Conservation (phyloP, 78 protist genomes). For the Bigelowiella natans region DNA sequence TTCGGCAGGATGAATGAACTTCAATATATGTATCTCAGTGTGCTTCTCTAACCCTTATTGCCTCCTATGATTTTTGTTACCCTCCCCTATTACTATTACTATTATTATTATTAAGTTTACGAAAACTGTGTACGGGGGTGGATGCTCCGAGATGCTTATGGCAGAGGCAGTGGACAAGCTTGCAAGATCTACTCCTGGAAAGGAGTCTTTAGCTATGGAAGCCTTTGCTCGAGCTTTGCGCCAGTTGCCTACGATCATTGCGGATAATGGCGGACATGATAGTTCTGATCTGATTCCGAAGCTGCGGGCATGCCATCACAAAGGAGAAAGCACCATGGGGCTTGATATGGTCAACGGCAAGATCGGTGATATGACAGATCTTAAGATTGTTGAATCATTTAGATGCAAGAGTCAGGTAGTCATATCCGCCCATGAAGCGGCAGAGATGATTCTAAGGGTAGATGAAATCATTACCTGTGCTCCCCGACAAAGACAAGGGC, state of each 20-base stretch:
- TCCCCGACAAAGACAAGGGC: constrained; percentile 86
- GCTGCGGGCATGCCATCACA: background rate
- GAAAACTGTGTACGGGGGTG: constrained; percentile 79
- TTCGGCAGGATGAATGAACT: background rate
- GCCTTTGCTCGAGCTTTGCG: constrained; percentile 89
- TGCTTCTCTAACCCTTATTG: too few relatives aligned
- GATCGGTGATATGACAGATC: constrained; percentile 66
- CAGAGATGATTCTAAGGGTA: constrained; percentile 96
- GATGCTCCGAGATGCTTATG: constrained; percentile 89
- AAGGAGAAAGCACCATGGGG: constrained; percentile 17
- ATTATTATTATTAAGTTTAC: background rate
- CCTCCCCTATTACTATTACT: background rate
- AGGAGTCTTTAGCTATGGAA: constrained; percentile 89
- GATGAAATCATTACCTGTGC: constrained; percentile 85
- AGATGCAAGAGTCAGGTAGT: constrained; percentile 64
- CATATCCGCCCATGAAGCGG: constrained; percentile 91
- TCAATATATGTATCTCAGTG: too few relatives aligned
- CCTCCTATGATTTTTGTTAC: too few relatives aligned
- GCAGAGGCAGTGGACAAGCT: constrained; percentile 77
- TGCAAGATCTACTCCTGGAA: constrained; percentile 78
- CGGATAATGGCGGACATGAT: constrained; percentile 82
- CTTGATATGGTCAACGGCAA: constrained; percentile 73
- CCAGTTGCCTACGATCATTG: constrained; percentile 78
- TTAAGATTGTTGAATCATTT: constrained; percentile 83
- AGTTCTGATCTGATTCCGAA: background rate